Evolutionary conservation across 768 basidiomycete species (phyloP).

Genomic region (Dendrothele bispora): DNA sequence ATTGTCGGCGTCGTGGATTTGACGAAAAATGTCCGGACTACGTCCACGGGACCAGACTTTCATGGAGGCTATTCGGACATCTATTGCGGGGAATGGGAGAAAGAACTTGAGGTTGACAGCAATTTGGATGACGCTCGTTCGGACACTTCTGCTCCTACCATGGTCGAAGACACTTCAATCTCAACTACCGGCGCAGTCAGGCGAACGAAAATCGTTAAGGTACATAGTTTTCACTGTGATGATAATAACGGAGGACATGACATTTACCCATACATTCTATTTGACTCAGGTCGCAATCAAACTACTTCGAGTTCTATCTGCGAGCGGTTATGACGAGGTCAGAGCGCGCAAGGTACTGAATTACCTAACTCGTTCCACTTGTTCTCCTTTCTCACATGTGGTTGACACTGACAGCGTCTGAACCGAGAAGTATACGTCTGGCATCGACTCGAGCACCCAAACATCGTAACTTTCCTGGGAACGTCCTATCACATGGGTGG

Average conservation of each 20-base stretch:
- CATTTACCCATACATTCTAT: too few species aligned
- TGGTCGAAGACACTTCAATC: too few species aligned
- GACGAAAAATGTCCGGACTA: slow-evolving; percentile 24
- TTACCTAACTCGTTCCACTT: not conserved
- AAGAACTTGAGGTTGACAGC: slow-evolving; percentile 2
- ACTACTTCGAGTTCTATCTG: slow-evolving; percentile 35
- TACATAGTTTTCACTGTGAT: too few species aligned
- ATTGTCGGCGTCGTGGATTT: slow-evolving; percentile 34
- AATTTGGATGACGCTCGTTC: too few species aligned
- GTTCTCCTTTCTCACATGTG: not conserved
- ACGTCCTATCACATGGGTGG: slow-evolving; percentile 38
- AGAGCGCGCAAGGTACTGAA: slow-evolving; percentile 32
- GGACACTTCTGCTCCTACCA: too few species aligned
- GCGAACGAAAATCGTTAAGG: too few species aligned
- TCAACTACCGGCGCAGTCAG: too few species aligned
- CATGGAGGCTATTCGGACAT: slow-evolving; percentile 51
- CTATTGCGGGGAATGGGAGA: slow-evolving; percentile 39
- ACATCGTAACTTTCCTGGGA: slow-evolving; percentile 50
- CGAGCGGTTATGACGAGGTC: slow-evolving; percentile 30
- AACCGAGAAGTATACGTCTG: slow-evolving; percentile 48
- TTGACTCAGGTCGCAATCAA: slow-evolving; percentile 46
- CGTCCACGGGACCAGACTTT: slow-evolving; percentile 32
- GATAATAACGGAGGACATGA: not conserved
- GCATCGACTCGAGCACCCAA: slow-evolving; percentile 47
- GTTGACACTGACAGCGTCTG: slow-evolving; percentile 29